Conservation (phyloP, 306 rosid genomes). For the Carpinus fangiana region DNA sequence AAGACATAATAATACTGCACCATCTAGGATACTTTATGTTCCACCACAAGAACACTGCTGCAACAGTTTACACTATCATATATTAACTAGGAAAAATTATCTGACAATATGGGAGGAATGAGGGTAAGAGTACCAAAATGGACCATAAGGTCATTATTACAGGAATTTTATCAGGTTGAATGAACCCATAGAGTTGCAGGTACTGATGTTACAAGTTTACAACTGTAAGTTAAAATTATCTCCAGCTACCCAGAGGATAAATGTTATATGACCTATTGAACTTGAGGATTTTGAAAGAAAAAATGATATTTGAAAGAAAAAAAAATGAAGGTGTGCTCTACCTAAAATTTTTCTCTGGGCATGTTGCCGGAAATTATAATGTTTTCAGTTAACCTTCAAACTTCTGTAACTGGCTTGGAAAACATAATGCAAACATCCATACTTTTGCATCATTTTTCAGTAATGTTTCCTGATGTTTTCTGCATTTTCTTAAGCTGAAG, state of each 20-base stretch:
- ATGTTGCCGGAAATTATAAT: neutral
- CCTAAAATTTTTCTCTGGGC: neutral
- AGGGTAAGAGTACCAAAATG: neutral
- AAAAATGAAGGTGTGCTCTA: neutral
- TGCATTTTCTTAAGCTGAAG: neutral
- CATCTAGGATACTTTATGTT: neutral
- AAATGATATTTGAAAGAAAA: neutral
- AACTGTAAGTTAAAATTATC: no score
- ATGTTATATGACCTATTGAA: neutral
- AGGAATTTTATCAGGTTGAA: neutral
- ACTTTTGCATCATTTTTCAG: constrained; percentile 1
- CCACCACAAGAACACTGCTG: no score
- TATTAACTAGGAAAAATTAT: neutral
- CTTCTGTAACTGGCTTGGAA: neutral
- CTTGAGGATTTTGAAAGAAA: neutral
- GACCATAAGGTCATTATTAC: neutral
- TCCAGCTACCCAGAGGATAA: neutral
- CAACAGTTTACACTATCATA: neutral
- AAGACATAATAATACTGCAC: neutral
- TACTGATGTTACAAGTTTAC: no score
- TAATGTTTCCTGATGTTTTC: constrained; percentile 6
- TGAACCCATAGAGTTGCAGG: neutral
- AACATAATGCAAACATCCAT: constrained; percentile 1
- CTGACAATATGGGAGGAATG: constrained; percentile 1
- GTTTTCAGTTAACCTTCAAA: neutral